phyloP scores from a whole-genome alignment of 768 basidiomycete species.

The Sporobolomyces roseus region DNA sequence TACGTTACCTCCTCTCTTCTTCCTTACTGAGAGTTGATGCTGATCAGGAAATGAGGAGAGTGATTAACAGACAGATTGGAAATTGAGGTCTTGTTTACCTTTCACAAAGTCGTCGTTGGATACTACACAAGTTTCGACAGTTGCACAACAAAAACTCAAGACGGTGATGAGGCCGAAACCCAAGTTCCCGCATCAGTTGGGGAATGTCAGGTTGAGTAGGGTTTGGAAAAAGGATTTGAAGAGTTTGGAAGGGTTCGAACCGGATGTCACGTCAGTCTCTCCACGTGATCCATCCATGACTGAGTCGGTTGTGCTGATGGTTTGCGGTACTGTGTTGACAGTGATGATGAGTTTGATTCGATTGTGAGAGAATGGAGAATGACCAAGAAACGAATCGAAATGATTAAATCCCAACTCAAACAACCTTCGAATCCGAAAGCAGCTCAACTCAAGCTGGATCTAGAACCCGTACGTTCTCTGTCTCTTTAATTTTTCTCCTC shows the following conservation, averaged over 20 bases:
- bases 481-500: background rate
- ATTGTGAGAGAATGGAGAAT: constrained; percentile 20
- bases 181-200: constrained; percentile 23
- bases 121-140: background rate
- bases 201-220: constrained; percentile 5
- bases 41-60: too few species aligned
- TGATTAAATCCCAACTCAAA: background rate
- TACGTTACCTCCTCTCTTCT: constrained; percentile 21
- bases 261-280: background rate
- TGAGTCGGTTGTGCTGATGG: background rate
- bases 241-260: constrained; percentile 16
- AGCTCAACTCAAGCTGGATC: constrained; percentile 58
- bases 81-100: constrained; percentile 71
- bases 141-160: background rate
- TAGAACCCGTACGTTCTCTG: constrained; percentile 60
- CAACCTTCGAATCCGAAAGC: constrained; percentile 22
- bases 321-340: background rate
- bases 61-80: constrained; percentile 73
- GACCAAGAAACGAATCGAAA: background rate
- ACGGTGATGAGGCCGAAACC: background rate
- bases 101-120: constrained; percentile 68
- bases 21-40: too few species aligned
- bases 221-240: constrained; percentile 24
- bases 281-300: too few species aligned
- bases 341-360: constrained; percentile 9